These are phyloP conservation scores for Zygnema circumcarinatum DNA, from an alignment of 139 green algal genomes.

Conservation along the genomic window DNA sequence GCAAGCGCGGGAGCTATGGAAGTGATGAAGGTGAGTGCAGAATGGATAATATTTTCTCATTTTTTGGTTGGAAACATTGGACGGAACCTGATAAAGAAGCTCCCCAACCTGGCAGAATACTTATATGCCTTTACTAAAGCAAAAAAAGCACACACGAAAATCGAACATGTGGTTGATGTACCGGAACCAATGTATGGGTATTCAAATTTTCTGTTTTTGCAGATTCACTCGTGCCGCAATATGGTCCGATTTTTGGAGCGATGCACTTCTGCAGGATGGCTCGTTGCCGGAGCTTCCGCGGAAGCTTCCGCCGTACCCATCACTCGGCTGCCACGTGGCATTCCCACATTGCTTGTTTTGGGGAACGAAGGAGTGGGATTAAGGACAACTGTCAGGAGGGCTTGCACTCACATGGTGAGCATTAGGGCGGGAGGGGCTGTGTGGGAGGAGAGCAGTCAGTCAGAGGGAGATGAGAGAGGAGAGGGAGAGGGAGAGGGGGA, in stretches of 20 bases:
- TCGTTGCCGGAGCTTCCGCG: constrained; percentile 77
- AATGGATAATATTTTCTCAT: background rate
- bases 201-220: too few relatives aligned
- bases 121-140: too few relatives aligned
- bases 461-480: constrained; percentile 7
- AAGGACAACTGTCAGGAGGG: constrained; percentile 70
- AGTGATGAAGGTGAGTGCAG: constrained; percentile 52
- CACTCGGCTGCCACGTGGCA: constrained; percentile 52
- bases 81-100: too few relatives aligned
- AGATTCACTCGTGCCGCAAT: constrained; percentile 74
- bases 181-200: too few relatives aligned
- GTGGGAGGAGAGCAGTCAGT: background rate
- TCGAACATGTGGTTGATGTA: too few relatives aligned
- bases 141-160: too few relatives aligned
- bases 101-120: too few relatives aligned
- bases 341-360: constrained; percentile 87
- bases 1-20: constrained; percentile 86
- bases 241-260: constrained; percentile 78
- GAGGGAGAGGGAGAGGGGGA: background rate
- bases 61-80: too few relatives aligned
- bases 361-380: constrained; percentile 76
- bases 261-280: constrained; percentile 42
- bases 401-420: constrained; percentile 68
- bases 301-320: constrained; percentile 63
- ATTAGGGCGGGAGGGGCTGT: background rate